These are phyloP conservation scores for Fusarium mangiferae DNA, from an alignment of 2,329 filamentous ascomycete genomes.

Conservation along the genomic window DNA sequence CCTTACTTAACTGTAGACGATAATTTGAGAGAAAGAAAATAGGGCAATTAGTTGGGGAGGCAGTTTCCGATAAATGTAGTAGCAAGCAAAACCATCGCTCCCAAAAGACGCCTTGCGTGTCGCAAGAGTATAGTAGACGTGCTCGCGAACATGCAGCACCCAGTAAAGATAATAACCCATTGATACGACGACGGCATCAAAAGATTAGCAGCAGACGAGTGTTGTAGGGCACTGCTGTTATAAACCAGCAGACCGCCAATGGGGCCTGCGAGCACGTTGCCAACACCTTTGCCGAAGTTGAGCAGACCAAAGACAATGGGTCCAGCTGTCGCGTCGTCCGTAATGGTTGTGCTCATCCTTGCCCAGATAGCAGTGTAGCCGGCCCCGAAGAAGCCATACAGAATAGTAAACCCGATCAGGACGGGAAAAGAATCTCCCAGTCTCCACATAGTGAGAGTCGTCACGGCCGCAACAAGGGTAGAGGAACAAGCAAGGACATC, in stretches of 20 bases:
- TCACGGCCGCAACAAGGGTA: background rate
- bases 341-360: background rate
- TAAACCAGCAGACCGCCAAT: background rate
- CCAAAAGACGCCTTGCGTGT: background rate
- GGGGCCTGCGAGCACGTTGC: background rate
- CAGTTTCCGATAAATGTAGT: background rate
- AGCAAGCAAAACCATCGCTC: background rate
- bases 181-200: background rate
- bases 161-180: background rate
- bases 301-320: background rate
- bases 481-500: background rate
- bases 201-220: background rate
- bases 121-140: background rate
- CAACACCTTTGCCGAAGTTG: background rate
- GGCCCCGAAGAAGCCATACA: background rate
- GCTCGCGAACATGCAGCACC: background rate
- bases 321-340: background rate
- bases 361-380: background rate
- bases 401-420: background rate
- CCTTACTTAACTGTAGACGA: fast-evolving
- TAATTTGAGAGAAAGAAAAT: no score
- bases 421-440: background rate
- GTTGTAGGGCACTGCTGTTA: background rate
- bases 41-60: no score
- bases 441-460: background rate